phyloP scores from a whole-genome alignment of 257 asterid species.

The Lycium ferocissimum region DNA sequence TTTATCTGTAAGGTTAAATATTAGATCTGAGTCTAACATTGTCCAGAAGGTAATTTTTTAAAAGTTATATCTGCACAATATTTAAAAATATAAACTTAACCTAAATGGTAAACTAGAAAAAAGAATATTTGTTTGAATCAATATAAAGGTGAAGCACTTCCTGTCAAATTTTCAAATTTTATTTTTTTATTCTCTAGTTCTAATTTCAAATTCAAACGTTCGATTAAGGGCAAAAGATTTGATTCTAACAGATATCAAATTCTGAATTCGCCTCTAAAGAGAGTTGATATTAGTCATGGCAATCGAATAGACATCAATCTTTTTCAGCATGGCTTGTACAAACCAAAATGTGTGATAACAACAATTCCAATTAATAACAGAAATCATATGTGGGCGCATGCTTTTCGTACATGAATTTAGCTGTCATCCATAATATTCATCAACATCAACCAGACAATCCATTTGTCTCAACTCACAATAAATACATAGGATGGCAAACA shows the following conservation, averaged over 20 bases:
- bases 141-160: too few relatives aligned
- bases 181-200: too few relatives aligned
- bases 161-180: too few relatives aligned
- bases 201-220: too few relatives aligned
- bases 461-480: conserved; percentile 31
- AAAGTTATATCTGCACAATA: not conserved
- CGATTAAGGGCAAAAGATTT: not conserved
- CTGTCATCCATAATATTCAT: conserved; percentile 55
- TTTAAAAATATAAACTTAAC: not conserved
- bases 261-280: not conserved
- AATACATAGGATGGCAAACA: not conserved
- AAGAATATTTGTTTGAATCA: too few relatives aligned
- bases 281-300: too few relatives aligned
- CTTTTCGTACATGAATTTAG: conserved; percentile 54
- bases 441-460: conserved; percentile 3
- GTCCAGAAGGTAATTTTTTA: rapidly evolving
- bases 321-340: not conserved
- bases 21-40: not conserved
- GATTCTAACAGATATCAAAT: not conserved
- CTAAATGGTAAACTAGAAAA: not conserved
- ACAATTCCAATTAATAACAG: not conserved
- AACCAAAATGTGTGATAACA: not conserved
- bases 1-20: not conserved
- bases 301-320: not conserved
- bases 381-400: not conserved